Base-by-base conservation (phyloP, 169 alveolate species). In the Eimeria sp. region DNA sequence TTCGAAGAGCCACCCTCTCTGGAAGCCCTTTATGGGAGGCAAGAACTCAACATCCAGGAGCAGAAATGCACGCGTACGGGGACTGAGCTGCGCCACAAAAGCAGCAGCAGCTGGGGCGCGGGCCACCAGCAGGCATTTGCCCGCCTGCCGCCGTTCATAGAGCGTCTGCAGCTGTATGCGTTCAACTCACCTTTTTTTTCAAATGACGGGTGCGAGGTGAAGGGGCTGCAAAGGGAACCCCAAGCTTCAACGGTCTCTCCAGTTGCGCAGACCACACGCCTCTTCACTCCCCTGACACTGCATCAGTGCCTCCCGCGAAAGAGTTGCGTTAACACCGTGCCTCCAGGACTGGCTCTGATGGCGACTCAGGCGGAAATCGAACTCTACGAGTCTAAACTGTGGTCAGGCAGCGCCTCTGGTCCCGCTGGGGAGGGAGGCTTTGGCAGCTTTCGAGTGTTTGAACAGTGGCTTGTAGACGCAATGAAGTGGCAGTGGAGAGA, bases 401-500 rank as follows among this genome's bases (percentile, higher is more conserved):
- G 92, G 92, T 4, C 51, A 7, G 67, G 51, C 30, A 45, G 22
- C 16, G 16, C 86, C 47, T 67, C 78, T 51, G 40, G 78, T 61
- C 16, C 47, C 61, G 45, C 78, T 4, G 40, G 27, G 16, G 96
- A 92, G 27, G 96, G 96, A 40, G 89, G 82, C 47, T 92, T 90
- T 88, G 96, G 96, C 51, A 92, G 96, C 87, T 92, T 80, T 58
- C 84, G 89, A 3, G 86, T 92, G 57, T 92, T 63, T 54, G 96
- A 92, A 40, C 83, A 67, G 54, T 92, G 96, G 96, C 87, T 73
- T 67, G 87, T 40, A 20, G 96, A 92, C 78, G 72, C 93, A 4
- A 92, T 92, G 96, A 92, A 82, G 88, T 92, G 96, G 96, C 96
- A 92, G 65, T 92, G 96, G 96, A 67, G 96, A 25, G 96, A 92